These are phyloP conservation scores for Fusarium torulosum DNA, from an alignment of 2,329 filamentous ascomycete species.

Conservation along the genomic window DNA sequence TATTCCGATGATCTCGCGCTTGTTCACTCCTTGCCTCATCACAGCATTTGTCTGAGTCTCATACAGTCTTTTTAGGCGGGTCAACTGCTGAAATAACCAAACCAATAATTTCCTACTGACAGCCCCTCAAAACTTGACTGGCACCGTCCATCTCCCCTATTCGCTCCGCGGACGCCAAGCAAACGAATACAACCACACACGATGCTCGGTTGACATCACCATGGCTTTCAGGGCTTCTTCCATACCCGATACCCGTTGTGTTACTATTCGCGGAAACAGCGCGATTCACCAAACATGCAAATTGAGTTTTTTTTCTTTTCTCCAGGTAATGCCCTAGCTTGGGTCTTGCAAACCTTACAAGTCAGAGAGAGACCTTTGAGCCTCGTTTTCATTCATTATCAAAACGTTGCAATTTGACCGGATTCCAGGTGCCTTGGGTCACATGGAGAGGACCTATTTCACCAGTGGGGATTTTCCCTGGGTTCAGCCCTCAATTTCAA, in stretches of 20 bases:
- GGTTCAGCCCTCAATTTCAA: conserved; percentile 44
- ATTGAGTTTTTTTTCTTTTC: conserved; percentile 24
- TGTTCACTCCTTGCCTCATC: not conserved
- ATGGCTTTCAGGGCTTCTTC: conserved; percentile 29
- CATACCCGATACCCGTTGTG: conserved; percentile 14
- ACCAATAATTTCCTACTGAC: conserved; percentile 10
- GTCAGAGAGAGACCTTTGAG: conserved; percentile 13
- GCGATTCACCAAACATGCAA: conserved; percentile 25
- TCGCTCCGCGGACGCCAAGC: conserved; percentile 37
- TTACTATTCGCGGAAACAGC: conserved; percentile 33
- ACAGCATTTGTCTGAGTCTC: not conserved
- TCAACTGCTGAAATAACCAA: conserved; percentile 12
- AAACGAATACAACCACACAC: conserved; percentile 28
- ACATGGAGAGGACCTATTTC: conserved; percentile 6
- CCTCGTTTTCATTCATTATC: conserved; percentile 32
- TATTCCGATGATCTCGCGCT: not conserved
- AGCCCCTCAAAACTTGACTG: conserved; percentile 31
- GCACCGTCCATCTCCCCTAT: conserved; percentile 36
- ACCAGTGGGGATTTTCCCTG: conserved; percentile 32
- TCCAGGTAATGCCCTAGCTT: conserved; percentile 10
- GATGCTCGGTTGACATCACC: conserved; percentile 45
- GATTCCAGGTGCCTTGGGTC: conserved; percentile 6
- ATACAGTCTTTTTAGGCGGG: conserved; percentile 2
- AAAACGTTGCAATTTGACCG: conserved; percentile 26
- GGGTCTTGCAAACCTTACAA: conserved; percentile 2